Base-by-base conservation (phyloP, 228 moss, liverwort and hornwort species). In the Sphagnum magellanicum region DNA sequence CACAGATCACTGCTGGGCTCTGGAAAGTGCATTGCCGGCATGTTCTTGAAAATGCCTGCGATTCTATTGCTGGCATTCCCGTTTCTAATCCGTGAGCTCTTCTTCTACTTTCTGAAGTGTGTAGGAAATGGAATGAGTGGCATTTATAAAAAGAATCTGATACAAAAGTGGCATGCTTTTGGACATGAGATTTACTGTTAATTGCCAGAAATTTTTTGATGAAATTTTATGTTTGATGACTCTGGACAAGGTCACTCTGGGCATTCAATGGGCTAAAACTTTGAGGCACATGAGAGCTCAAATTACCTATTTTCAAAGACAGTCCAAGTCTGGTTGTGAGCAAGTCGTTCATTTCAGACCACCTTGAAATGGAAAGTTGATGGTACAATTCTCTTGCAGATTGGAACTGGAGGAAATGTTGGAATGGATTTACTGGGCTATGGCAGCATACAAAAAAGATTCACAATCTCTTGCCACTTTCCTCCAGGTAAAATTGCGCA, bases 1-100 rank as follows among this genome's bases (percentile, higher is more conserved):
- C 87, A 59, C 83, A 87, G 55, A 80, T 80, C 48, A 81, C 87
- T 67, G 78, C 83, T 51, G 87, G 87, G 51, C 80, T 87, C 14
- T 58, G 72, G 32, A 87, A 83, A 74, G 78, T 87, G 17, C 76
- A 80, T 72, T 78, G 78, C 46, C 87, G 74, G 51, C 87, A 87
- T 50, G 49, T 48, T 14, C 65, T 46, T 65, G 83, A 87, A 67
- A 63, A 68, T 71, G 80, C 74, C 15, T 49, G 50, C 4, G 87
- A 87, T 76, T 68, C 76, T 7, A 74, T 87, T 71, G 50, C 53
- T 2, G 80, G 87, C 49, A 53, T 81, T 48, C 52, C 63, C 57
- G 68, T 80, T 53, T 58, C 6, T 50, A 76, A 83, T 48, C 70
- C 74, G 87, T 83, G 68, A 13, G 14, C 75, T 74, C 67, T 55